A percentile compares a stretch with the other conserved stretches of the same genome.
These are phyloP conservation scores for Exobasidium rhododendri DNA, from an alignment of 1,284 basidiomycete species.

Conservation along the genomic window DNA sequence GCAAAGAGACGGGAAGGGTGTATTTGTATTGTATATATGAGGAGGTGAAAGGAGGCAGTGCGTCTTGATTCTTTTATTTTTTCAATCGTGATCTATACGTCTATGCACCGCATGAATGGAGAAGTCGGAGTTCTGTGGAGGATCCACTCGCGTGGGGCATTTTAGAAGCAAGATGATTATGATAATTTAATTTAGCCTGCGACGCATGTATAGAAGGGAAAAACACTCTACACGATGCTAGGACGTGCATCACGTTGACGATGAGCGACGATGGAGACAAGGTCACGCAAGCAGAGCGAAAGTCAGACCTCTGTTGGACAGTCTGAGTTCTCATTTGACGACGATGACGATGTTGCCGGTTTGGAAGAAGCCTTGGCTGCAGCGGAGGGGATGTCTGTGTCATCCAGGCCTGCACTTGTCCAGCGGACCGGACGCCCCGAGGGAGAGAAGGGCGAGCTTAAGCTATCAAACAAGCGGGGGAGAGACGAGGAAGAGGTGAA, in stretches of 20 bases:
- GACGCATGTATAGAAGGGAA: too few species aligned
- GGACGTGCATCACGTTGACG: neutral
- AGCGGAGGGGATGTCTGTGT: neutral
- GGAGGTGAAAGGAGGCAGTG: too few species aligned
- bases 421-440: neutral
- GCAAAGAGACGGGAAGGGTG: too few species aligned
- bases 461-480: neutral
- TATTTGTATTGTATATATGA: too few species aligned
- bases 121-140: too few species aligned
- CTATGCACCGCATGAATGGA: too few species aligned
- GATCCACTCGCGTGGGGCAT: too few species aligned
- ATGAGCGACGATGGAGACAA: neutral
- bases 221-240: too few species aligned
- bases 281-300: neutral
- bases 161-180: too few species aligned
- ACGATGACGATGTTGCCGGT: neutral
- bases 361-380: neutral
- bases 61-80: too few species aligned
- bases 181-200: too few species aligned
- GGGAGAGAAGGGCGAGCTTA: neutral
- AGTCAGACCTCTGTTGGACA: neutral
- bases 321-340: neutral
- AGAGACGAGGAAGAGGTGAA: neutral
- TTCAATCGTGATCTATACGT: too few species aligned
- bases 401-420: neutral